Percentiles rank a stretch among this genome's conserved stretches.
Conservation (phyloP, 345 rosid genomes). For the Ricinus communis region DNA sequence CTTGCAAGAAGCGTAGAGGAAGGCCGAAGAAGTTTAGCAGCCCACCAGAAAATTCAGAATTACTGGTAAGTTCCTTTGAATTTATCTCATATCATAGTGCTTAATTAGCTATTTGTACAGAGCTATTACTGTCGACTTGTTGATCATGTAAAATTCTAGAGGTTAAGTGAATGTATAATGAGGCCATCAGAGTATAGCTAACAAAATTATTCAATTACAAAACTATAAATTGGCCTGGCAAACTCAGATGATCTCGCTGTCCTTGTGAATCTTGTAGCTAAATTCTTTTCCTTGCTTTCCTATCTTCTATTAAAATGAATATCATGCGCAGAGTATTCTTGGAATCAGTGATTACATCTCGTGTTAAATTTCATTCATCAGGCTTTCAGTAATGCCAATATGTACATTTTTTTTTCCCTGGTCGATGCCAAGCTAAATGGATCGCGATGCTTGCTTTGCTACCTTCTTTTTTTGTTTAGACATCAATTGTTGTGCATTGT, state of each 20-base stretch:
- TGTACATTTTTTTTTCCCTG: background rate
- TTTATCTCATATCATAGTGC: slow-evolving; percentile 10
- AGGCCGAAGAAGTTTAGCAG: slow-evolving; percentile 25
- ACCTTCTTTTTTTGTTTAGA: background rate
- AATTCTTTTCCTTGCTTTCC: background rate
- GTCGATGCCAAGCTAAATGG: background rate
- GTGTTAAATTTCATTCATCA: background rate
- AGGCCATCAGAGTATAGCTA: background rate
- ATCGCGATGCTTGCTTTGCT: background rate
- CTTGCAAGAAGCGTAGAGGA: slow-evolving; percentile 28
- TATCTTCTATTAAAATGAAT: background rate
- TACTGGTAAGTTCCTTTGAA: slow-evolving; percentile 31
- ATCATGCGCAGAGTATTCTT: background rate
- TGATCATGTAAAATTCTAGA: background rate
- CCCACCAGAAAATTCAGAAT: slow-evolving; percentile 22
- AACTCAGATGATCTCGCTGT: background rate
- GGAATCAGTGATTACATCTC: background rate
- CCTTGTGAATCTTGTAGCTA: background rate
- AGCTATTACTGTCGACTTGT: background rate
- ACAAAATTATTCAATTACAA: background rate
- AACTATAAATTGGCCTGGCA: background rate
- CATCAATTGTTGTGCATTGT: background rate
- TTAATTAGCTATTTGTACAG: slow-evolving; percentile 4
- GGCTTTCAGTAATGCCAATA: background rate
- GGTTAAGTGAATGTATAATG: background rate